Percentiles rank a stretch among this genome's conserved stretches.
Conservation (phyloP, 2,329 filamentous ascomycete species). For the Aureobasidium sp. region DNA sequence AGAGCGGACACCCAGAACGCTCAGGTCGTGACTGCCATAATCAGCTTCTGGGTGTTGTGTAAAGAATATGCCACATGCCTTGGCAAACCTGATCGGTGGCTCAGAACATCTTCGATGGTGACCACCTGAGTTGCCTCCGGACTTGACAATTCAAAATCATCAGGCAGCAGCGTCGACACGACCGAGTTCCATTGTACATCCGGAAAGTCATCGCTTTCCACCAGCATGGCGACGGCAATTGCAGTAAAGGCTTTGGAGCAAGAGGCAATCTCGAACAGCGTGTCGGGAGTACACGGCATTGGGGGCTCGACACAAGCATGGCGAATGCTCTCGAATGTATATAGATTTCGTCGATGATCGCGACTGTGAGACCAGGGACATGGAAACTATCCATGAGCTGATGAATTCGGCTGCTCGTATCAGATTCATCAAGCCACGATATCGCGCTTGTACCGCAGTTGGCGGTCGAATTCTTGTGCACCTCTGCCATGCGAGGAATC, state of each 20-base stretch:
- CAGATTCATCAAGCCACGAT: background rate
- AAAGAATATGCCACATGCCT: conserved; percentile 31
- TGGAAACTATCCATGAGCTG: background rate
- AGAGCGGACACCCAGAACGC: conserved; percentile 28
- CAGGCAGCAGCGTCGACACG: conserved; percentile 39
- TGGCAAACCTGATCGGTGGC: conserved; percentile 47
- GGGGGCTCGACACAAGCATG: conserved; percentile 31
- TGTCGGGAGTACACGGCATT: conserved; percentile 38
- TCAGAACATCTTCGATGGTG: conserved; percentile 49
- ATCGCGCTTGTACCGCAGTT: background rate
- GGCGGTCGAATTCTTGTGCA: background rate
- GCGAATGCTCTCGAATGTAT: conserved; percentile 21
- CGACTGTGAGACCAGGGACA: background rate
- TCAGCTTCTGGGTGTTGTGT: background rate
- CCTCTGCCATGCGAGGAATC: background rate
- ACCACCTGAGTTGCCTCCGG: conserved; percentile 42
- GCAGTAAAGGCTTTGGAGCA: conserved; percentile 52
- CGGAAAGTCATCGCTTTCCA: conserved; percentile 34
- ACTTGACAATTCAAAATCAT: conserved; percentile 47
- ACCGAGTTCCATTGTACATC: conserved; percentile 22
- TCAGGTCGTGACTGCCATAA: conserved; percentile 29
- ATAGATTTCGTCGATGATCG: background rate
- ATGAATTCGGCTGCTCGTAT: background rate
- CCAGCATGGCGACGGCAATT: conserved; percentile 44
- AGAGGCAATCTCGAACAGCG: conserved; percentile 50